Base-by-base conservation (phyloP, 2,329 filamentous ascomycete genomes). In the Aspergillus fructus region DNA sequence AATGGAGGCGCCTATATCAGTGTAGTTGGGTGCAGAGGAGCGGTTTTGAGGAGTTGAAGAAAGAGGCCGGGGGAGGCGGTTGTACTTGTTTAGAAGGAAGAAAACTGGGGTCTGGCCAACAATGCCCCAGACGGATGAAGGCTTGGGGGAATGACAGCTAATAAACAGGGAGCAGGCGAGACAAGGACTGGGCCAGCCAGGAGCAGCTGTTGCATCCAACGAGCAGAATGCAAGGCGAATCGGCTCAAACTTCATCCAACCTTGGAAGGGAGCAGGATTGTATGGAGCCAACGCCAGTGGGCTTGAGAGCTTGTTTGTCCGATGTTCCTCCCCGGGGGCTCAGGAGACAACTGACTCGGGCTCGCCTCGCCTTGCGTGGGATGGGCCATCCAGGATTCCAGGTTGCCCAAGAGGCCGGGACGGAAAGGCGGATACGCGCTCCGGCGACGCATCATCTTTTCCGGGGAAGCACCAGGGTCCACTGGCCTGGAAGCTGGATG, bases 371-470 rank as follows among this genome's bases (percentile, higher is more conserved):
- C 27, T 30, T 30, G 27, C 27, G 27, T 30, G 27, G 27, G 27
- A 30, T 9, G 27, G 27, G 27, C 27, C 8, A 11, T 30, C 37
- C n/a, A 37, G 5, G 37, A 21, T 15, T 37, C 21, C 27, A 52
- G 23, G 23, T 30, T 46, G 43, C 37, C 60, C 60, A 64, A 49
- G 48, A 55, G 55, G 57, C 61, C 55, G 59, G 59, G 45, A 59
- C 58, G 60, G 56, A 51, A 59, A 56, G 53, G 55, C 54, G 58
- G 60, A 45, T 58, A 56, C 48, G 21, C 49, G 43, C 34, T 37
- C 55, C 39, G 53, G 47, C 30, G 53, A 55, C 37, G 43, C 53
- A 49, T 55, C 53, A 55, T 48, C 47, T 55, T 37, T 37, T 37
- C 34, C n/a, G 48, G 49, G 46, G 48, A 39, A 50, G 27, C 34